phyloP scores from a whole-genome alignment of 2,329 filamentous ascomycete genomes.

The Aspergillus amoenus region DNA sequence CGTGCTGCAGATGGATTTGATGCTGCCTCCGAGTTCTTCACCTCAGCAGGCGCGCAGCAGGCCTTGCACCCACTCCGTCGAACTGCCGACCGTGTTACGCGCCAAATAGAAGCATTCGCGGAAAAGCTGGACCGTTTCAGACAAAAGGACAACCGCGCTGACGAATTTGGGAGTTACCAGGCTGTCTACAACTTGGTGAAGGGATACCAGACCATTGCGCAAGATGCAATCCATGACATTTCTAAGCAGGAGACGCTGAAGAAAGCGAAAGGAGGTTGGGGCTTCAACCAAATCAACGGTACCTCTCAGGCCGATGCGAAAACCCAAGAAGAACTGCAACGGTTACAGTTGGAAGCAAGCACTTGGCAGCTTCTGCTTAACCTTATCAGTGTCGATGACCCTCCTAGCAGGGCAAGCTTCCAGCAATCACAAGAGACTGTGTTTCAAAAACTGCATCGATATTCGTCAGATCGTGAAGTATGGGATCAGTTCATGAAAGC shows the following conservation, averaged over 20 bases:
- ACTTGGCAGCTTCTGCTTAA: conserved; percentile 85
- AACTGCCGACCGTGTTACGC: conserved; percentile 67
- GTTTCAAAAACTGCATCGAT: conserved; percentile 51
- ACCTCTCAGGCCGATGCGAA: conserved; percentile 23
- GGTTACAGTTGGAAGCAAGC: conserved; percentile 79
- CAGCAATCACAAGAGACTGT: conserved; percentile 40
- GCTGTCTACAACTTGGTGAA: conserved; percentile 68
- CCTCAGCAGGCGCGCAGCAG: conserved; percentile 49
- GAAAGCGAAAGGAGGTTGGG: conserved; percentile 36
- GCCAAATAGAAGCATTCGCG: conserved; percentile 85
- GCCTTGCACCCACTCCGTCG: conserved; percentile 61
- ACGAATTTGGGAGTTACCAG: conserved; percentile 56
- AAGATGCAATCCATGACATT: conserved; percentile 50
- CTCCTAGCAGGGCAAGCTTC: conserved; percentile 41
- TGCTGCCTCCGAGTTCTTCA: conserved; percentile 37
- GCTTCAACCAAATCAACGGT: conserved; percentile 22
- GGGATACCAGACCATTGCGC: conserved; percentile 60
- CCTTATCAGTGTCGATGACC: conserved; percentile 69
- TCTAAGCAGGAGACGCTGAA: conserved; percentile 39
- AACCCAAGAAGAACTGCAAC: conserved; percentile 43
- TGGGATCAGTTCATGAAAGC: conserved; percentile 74
- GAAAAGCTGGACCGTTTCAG: conserved; percentile 75
- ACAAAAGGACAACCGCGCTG: conserved; percentile 50
- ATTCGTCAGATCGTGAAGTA: conserved; percentile 60
- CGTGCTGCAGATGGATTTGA: conserved; percentile 18